Base-by-base conservation (phyloP, 495 filamentous ascomycete genomes). In the Penicillium cosmopolitanum region DNA sequence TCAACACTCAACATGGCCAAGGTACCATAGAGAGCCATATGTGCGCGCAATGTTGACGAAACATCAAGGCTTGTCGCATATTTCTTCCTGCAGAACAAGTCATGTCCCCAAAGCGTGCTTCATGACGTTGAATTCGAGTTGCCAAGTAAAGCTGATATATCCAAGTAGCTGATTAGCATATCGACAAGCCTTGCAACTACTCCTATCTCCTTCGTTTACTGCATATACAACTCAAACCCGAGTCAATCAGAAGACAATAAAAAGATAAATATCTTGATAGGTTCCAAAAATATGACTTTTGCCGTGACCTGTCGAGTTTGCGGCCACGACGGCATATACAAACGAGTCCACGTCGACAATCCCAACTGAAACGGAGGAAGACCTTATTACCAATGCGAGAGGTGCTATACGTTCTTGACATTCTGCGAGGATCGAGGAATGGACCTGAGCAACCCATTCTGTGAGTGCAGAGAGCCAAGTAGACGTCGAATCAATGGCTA, bases 311-410 rank as follows among this genome's bases (percentile, higher is more conserved):
- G 55, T 18, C 31, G 28, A 9, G 4, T 15, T 10, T 57, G 55
- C 33, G 8, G 11, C 5, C 12, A 6, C 16, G 3, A 16, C 3
- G 55, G 31, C 19, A 38, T 38, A 21, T 21, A 16, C 13, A 13
- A 7, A 15, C 33, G 2, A 23, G 55, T 34, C 50, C 11, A 13
- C 2, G 15, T 15, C 1, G 36, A 56, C 8, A 55, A 52, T 13
- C 35, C 28, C 10, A 63, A 63, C n/a, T 51, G 61, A 42, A 63
- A 63, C 25, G 36, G 56, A 1, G 28, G 38, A 4, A 54, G 61
- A 16, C 52, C 47, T 8, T 63, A 60, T 31, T 56, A 60, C n/a
- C 18, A 1, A 21, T 63, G 61, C 34, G 3, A n/a, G 1, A 11
- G 3, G 0, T 63, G 61, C 34, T n/a, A 25, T 11, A 25, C 3